Evolutionary conservation across 371 early-diverging fungal species (phyloP), one percentile per base, ranked within the genome.

Genomic region (Coemansia sp.): DNA sequence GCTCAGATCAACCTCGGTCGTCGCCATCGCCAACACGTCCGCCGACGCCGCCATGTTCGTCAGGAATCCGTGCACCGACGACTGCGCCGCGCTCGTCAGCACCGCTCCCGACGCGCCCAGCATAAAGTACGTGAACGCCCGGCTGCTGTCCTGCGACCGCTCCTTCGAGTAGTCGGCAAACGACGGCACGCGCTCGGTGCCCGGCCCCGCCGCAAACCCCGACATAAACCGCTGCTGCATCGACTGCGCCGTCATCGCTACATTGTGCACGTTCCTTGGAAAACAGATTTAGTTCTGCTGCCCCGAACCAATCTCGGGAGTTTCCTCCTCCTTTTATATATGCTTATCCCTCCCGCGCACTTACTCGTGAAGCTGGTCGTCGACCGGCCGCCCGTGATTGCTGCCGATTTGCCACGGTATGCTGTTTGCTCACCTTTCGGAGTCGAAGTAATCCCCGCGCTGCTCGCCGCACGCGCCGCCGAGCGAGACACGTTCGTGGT

Each of bases 1-100:
- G 65, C 81, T 83, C 77, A 94, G 82, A 55, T 95, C 93, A 35
- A 98, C 90, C 86, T 98, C 98, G 39, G 93, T 93, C 88, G 95
- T 96, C 75, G 96, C 95, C 83, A 97, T 82, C 62, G 98, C 98
- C 80, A 98, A 84, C 38, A 96, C 96, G 86, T 97, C 97, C 59
- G 95, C 95, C 39, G 97, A 93, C 49, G 98, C 95, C 40, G 93
- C 85, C 89, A 96, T 84, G 84, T 91, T 90, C 75, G 89, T 82
- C 72, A 94, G 83, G 77, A 93, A 93, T 67, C 94, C 94, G 59
- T 86, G 86, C 55, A 96, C 96, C 56, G 93, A 88, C 73, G 91
- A 88, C 84, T 98, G 95, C 67, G 94, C 93, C 53, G 90, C 91
- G 20, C 88, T 85, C 55, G 96, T 93, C 62, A 86, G 82, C 55